Evolutionary conservation across 176 grass and related monocot species (phyloP).

Genomic region (Ananas comosus): DNA sequence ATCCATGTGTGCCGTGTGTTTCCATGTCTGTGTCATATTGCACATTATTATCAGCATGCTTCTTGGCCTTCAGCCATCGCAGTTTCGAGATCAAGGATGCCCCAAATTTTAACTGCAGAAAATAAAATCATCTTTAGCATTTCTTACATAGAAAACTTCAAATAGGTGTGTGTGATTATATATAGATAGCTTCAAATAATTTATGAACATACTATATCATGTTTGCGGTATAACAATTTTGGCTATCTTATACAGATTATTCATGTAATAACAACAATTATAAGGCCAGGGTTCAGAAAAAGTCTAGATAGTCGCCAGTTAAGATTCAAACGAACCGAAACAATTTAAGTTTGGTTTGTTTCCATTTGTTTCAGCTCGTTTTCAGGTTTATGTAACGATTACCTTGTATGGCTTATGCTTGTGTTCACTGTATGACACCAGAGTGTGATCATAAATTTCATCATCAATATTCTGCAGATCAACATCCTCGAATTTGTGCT

Average conservation of each 20-base stretch:
- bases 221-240: no score
- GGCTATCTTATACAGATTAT: neutral
- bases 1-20: neutral
- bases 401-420: conserved; percentile 4
- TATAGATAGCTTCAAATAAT: no score
- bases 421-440: neutral
- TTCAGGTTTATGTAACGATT: neutral
- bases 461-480: no score
- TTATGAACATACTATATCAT: no score
- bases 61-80: neutral
- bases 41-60: neutral
- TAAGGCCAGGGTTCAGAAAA: neutral
- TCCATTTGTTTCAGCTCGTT: no score
- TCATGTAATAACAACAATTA: neutral
- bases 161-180: no score
- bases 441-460: neutral
- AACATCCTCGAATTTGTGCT: no score
- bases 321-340: no score
- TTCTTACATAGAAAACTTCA: neutral
- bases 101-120: neutral
- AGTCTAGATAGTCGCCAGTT: no score
- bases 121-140: neutral
- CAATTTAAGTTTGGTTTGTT: no score
- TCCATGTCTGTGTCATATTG: neutral
- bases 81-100: neutral